A percentile compares a stretch with the other conserved stretches of the same genome.
Conservation (phyloP, 2,329 filamentous ascomycete genomes). For the Colletotrichum zoysiae region DNA sequence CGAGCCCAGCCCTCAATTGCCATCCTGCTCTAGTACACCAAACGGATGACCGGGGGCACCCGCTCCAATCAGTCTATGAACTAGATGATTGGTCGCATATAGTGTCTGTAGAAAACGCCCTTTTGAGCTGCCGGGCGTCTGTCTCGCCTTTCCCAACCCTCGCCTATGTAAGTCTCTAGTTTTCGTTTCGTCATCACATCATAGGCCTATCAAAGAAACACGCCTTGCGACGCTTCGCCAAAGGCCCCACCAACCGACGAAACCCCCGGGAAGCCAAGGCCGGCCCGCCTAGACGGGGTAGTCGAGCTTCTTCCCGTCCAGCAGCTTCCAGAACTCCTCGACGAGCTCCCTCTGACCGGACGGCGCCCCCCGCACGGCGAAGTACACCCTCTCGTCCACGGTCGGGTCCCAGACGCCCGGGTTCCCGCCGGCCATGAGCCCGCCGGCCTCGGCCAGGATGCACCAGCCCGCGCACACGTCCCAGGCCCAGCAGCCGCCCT, state of each 20-base stretch:
- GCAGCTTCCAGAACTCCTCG: slow-evolving; percentile 73
- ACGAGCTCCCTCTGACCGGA: slow-evolving; percentile 71
- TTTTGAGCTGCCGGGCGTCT: neutral
- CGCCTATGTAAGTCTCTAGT: neutral
- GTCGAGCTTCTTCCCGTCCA: slow-evolving; percentile 67
- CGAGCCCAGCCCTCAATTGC: neutral
- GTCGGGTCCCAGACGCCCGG: slow-evolving; percentile 76
- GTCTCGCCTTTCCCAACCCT: neutral
- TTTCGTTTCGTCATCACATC: neutral
- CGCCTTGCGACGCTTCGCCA: neutral
- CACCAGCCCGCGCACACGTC: slow-evolving; percentile 87
- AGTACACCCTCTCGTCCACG: slow-evolving; percentile 71
- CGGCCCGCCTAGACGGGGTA: slow-evolving; percentile 49
- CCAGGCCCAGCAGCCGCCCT: slow-evolving; percentile 88
- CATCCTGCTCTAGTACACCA: neutral
- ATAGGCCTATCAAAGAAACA: too few relatives aligned
- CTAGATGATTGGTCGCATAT: too few relatives aligned
- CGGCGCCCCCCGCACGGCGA: slow-evolving; percentile 72
- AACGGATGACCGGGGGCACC: too few relatives aligned
- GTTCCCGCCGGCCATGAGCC: slow-evolving; percentile 78
- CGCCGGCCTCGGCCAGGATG: slow-evolving; percentile 80
- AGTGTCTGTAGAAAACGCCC: neutral
- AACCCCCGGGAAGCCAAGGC: too few relatives aligned
- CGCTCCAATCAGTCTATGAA: neutral
- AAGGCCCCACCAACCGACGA: too few relatives aligned